Evolutionary conservation across 208 protist species (phyloP), one percentile per base, ranked within the genome.

Genomic region (Acanthamoeba healyi): DNA sequence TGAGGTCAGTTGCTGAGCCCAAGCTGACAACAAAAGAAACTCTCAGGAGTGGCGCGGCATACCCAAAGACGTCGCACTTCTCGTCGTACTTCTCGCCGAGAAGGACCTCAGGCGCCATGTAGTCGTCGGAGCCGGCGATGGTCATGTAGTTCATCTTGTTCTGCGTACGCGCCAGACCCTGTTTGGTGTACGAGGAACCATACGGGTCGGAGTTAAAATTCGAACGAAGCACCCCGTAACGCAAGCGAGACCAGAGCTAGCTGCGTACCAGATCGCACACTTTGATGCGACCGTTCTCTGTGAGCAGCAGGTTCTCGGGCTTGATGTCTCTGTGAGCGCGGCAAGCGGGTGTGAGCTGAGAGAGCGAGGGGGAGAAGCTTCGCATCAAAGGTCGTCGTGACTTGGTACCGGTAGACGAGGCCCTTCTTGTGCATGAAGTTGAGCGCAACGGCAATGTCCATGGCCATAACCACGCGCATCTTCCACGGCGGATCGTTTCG

Each of bases 51-150:
- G 19, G 26, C 19, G 5, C 10, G 10, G 17, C 19, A 29, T 65
- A 89, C 81, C 84, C 49, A 58, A 91, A 91, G 1, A 91, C 84
- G 40, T 91, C 84, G 42, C 84, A 91, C 40, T 91, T 91, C 19
- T 91, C 84, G 56, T 91, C 84, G 42, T 91, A 91, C n/a, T 91
- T 91, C 32, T 63, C 84, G 32, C 84, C 84, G 9, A 91, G 34
- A 6, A 91, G 49, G 36, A 91, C 84, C 24, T 91, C 84, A 12
- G 84, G 84, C 24, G 84, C 84, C 84, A 91, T 91, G 84, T 72
- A 91, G 77, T 86, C 77, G 46, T 86, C 77, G 44, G 22, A 86
- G 14, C 70, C 70, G 32, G 70, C 70, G 40, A 79, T 79, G 40
- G 70, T 79, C 70, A 79, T 79, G 70, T 79, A 79, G 70, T 79